Conservation (phyloP, 352 stramenopile species). For the Phytophthora boehmeriae region DNA sequence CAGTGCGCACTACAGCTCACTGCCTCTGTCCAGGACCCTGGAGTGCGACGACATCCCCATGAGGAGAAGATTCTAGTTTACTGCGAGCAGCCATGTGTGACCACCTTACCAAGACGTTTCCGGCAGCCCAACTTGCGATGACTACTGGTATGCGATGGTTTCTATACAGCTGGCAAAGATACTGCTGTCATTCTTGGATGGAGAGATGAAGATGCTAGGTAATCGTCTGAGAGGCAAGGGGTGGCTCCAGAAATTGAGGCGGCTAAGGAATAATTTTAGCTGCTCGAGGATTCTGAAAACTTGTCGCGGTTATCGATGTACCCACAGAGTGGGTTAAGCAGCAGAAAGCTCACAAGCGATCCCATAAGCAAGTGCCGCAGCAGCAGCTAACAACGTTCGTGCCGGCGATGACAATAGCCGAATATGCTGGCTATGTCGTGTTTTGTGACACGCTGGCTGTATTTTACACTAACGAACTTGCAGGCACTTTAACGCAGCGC, state of each 20-base stretch:
- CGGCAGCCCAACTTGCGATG: neutral
- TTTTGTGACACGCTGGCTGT: neutral
- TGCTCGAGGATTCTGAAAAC: constrained; percentile 2
- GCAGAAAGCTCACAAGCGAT: constrained; percentile 15
- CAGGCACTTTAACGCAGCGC: neutral
- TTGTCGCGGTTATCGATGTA: constrained; percentile 7
- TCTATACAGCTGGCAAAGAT: constrained; percentile 11
- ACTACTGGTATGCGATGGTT: constrained; percentile 12
- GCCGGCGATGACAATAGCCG: neutral
- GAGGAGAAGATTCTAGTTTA: constrained; percentile 2
- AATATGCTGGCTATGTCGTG: neutral
- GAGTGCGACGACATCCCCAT: neutral
- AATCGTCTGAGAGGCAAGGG: too few relatives aligned
- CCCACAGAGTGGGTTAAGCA: neutral
- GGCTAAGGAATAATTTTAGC: neutral
- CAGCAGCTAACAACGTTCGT: neutral
- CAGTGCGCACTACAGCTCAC: constrained; percentile 6
- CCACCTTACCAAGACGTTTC: constrained; percentile 5
- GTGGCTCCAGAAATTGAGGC: neutral
- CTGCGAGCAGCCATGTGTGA: constrained; percentile 11
- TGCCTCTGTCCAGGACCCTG: neutral
- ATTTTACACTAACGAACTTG: constrained; percentile 11
- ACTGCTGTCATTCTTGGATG: neutral
- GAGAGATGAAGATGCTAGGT: constrained; percentile 6
- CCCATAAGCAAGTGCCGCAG: neutral